Evolutionary conservation across 2,329 filamentous ascomycete species (phyloP), one percentile per base, ranked within the genome.

Genomic region (Tolypocladium tundrense): DNA sequence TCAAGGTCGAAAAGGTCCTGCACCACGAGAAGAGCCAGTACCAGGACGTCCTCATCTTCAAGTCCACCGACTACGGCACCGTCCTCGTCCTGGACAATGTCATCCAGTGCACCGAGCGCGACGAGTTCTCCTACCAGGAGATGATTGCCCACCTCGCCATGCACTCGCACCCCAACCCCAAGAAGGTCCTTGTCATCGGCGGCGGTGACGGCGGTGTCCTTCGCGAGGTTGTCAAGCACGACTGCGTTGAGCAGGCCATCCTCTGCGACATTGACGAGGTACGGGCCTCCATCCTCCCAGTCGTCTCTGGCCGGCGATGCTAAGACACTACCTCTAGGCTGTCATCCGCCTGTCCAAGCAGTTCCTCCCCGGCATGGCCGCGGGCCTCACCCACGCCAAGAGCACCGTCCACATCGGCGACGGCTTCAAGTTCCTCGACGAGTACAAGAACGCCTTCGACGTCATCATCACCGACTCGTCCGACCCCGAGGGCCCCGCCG

Each of bases 1-100:
- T 96, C 73, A 91, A 90, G 78, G 94, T 99, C 77, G 93, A 99
- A 76, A 90, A 97, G 82, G 87, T 99, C 71, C 83, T 99, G 63
- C 92, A 97, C 84, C 93, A 97, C 82, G 94, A 99, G 82, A 97
- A 97, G 86, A 94, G 89, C 82, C 82, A 96, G 82, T 99, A 97
- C 82, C 94, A 99, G 79, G 94, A 99, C 72, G 93, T 99, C 64
- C 87, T 99, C 69, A 91, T 97, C 81, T 99, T 99, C 81, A 89
- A 99, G 83, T 96, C 91, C 68, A 96, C 88, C 80, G 86, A 97
- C 83, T 89, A 97, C 76, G 94, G 94, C 75, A 96, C 86, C 71
- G 93, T 97, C 61, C 84, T 99, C 59, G 93, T 99, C 63, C 86
- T 99, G 66, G 94, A 99, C 84, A 97, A 97, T 74, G 94, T 97